Evolutionary conservation across 176 grass and related monocot genomes (phyloP).

Genomic region (Oropetium thomaeum): DNA sequence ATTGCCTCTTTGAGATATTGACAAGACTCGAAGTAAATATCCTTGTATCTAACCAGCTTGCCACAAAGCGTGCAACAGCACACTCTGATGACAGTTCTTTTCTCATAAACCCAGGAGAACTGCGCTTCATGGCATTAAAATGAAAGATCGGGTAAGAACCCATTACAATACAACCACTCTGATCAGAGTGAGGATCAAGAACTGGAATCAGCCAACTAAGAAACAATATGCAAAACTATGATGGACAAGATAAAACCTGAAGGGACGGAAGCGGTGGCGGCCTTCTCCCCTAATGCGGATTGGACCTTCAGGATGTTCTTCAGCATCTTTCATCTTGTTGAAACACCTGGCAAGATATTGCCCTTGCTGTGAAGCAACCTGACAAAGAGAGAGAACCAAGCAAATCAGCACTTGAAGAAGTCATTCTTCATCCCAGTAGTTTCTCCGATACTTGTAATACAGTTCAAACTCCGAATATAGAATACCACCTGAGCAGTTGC

Average conservation of each 20-base stretch:
- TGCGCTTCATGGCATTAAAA: no score
- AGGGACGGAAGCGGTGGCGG: slow-evolving; percentile 85
- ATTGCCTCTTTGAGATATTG: not conserved
- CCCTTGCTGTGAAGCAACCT: slow-evolving; percentile 97
- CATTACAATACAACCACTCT: no score
- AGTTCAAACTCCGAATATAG: not conserved
- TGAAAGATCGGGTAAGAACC: no score
- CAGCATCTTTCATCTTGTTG: slow-evolving; percentile 77
- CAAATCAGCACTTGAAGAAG: not conserved
- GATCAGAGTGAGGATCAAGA: not conserved
- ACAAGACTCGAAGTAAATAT: not conserved
- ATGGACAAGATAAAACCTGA: slow-evolving; percentile 51
- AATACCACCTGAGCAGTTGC: slow-evolving; percentile 85
- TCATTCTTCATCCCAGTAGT: not conserved
- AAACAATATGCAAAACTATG: not conserved
- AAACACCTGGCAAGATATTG: slow-evolving; percentile 87
- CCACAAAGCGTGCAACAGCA: not conserved
- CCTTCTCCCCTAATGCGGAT: slow-evolving; percentile 74
- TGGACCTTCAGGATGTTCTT: slow-evolving; percentile 89
- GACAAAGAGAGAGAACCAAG: slow-evolving; percentile 25
- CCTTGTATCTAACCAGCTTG: not conserved
- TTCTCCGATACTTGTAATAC: not conserved
- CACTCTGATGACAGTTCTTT: not conserved
- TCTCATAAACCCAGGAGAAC: no score
- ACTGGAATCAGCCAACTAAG: not conserved